These are phyloP conservation scores for Phoma sp. DNA, from an alignment of 2,329 filamentous ascomycete genomes.

Conservation along the genomic window DNA sequence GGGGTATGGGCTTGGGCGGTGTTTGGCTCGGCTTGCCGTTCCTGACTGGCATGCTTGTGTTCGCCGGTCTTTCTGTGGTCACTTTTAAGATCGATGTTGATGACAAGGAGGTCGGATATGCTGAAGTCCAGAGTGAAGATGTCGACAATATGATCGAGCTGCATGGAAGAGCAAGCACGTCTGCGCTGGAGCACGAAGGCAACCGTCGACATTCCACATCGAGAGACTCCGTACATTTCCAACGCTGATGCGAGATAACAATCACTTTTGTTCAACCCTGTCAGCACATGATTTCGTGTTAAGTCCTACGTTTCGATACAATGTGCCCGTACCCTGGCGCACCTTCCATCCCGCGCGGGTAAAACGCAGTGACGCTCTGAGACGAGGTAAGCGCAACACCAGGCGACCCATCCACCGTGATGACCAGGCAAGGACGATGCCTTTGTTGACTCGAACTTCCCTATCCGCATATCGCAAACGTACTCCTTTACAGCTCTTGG, in stretches of 20 bases:
- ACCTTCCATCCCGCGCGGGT: background rate
- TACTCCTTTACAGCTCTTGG: slow-evolving; percentile 13
- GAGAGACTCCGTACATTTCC: background rate
- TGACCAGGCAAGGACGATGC: background rate
- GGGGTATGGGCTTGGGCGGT: slow-evolving; percentile 56
- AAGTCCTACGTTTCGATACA: no score
- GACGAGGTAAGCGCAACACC: background rate
- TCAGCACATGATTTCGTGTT: background rate
- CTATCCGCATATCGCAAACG: background rate
- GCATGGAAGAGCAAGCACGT: slow-evolving; percentile 20
- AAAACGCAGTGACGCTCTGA: background rate
- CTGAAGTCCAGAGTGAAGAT: slow-evolving; percentile 24
- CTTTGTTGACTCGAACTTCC: background rate
- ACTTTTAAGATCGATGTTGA: slow-evolving; percentile 40
- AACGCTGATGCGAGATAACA: background rate
- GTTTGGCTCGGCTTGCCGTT: slow-evolving; percentile 59
- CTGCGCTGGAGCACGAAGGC: slow-evolving; percentile 18
- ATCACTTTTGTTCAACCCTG: background rate
- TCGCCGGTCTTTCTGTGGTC: slow-evolving; percentile 33
- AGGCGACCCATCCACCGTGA: background rate
- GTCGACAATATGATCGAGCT: slow-evolving; percentile 18
- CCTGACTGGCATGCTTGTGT: slow-evolving; percentile 33
- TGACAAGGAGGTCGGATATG: slow-evolving; percentile 30
- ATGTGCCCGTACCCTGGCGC: background rate
- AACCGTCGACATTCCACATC: slow-evolving; percentile 11